These are phyloP conservation scores for Pseudopediastrum boryanum DNA, from an alignment of 139 green algal genomes.

Conservation along the genomic window DNA sequence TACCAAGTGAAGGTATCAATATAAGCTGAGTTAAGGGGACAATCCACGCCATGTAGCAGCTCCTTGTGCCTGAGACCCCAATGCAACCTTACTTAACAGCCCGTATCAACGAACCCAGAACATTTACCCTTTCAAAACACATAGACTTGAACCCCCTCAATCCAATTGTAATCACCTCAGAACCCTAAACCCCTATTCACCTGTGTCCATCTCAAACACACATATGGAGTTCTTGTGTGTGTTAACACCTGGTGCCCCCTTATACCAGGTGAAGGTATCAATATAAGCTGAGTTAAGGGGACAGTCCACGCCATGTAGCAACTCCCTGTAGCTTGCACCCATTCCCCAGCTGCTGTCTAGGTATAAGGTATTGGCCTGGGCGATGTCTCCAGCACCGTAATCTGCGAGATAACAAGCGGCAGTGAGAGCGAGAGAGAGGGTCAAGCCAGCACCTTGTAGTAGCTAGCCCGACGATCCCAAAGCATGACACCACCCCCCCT, in stretches of 20 bases:
- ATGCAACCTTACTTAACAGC: too few relatives aligned
- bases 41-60: too few relatives aligned
- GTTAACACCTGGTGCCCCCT: background rate
- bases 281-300: slow-evolving; percentile 1
- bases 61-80: too few relatives aligned
- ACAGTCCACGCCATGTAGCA: slow-evolving; percentile 3
- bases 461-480: background rate
- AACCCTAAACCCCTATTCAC: too few relatives aligned
- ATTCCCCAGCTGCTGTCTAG: slow-evolving; percentile 39
- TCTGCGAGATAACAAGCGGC: slow-evolving; percentile 17
- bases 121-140: too few relatives aligned
- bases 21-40: too few relatives aligned
- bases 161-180: too few relatives aligned
- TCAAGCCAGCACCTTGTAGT: background rate
- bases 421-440: background rate
- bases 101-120: too few relatives aligned
- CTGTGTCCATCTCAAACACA: slow-evolving; percentile 18
- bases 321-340: slow-evolving; percentile 16
- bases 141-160: too few relatives aligned
- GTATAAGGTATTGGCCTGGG: slow-evolving; percentile 38
- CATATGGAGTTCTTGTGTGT: background rate
- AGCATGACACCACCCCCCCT: background rate
- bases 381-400: slow-evolving; percentile 27
- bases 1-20: too few relatives aligned
- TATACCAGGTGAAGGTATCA: background rate